Base-by-base conservation (phyloP, 2,329 filamentous ascomycete species). In the Cladosporium austrohemisphaericum region DNA sequence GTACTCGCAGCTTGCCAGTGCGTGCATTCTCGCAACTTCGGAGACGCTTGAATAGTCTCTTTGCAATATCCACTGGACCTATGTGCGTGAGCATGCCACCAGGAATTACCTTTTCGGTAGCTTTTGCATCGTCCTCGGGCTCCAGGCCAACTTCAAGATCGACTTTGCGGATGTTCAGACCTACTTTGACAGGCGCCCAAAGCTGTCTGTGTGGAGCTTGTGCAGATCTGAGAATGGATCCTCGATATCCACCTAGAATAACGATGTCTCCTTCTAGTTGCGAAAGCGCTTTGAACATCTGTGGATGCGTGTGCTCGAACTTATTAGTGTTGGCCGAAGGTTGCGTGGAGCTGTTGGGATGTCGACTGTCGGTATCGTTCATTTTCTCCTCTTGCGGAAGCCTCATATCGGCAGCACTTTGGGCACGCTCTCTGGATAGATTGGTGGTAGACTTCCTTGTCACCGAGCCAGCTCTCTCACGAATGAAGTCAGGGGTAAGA, bases 111-210 rank as follows among this genome's bases (percentile, higher is more conserved):
- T 76, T 83, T 51, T 94, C 79, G 56, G 86, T 82, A 82, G 93
- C 93, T 4, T 72, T 78, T 59, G 89, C 85, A 61, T 96, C 92
- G 50, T 94, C 91, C 59, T 90, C 85, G 25, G 62, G 60, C 11
- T 86, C 78, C 4, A 96, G 70, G 0, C 90, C 91, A 8, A 97
- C 85, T 65, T 95, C 89, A 3, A 97, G 75, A 64, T 97, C 88
- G 2, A 92, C 91, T 64, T 93, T 95, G 49, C 91, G 84, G 53
- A 96, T 80, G 59, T 95, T 95, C 43, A 97, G 72, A 1, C 92
- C 91, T 22, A 95, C 85, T 68, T 96, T 96, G 62, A 96, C 84
- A 0, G 91, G 91, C 1, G 94, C 88, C 92, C 92, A 97, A 0
- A 95, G 72, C 64, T 95, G 89, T n/a, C 89, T 83, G 61, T 92